Evolutionary conservation across 768 basidiomycete genomes (phyloP).

Genomic region (Calocybe indica): DNA sequence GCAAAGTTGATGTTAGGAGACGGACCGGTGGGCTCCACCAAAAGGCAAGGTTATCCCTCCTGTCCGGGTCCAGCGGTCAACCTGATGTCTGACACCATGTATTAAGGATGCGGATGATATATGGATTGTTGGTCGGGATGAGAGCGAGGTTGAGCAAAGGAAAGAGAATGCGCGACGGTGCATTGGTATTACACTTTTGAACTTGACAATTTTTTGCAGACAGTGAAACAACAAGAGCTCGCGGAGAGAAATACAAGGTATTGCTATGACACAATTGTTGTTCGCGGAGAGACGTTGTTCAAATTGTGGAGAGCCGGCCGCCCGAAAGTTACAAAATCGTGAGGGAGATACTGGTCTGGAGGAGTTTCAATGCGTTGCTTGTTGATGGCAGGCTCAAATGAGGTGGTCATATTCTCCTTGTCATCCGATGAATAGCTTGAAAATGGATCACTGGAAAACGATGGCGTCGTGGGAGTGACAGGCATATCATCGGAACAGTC

Average conservation of each 20-base stretch:
- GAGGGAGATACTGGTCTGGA: constrained; percentile 74
- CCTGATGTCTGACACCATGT: constrained; percentile 33
- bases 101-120: constrained; percentile 38
- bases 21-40: too few relatives aligned
- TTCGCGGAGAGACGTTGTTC: constrained; percentile 62
- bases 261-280: constrained; percentile 55
- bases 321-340: constrained; percentile 76
- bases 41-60: too few relatives aligned
- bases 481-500: constrained; percentile 83
- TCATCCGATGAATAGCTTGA: constrained; percentile 53
- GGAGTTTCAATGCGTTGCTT: constrained; percentile 62
- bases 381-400: constrained; percentile 69
- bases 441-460: constrained; percentile 56
- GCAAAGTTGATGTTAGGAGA: constrained; percentile 3
- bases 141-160: constrained; percentile 62
- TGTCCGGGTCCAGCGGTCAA: neutral
- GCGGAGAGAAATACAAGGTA: constrained; percentile 22
- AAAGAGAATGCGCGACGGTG: constrained; percentile 61
- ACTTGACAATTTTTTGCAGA: constrained; percentile 46
- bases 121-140: constrained; percentile 65
- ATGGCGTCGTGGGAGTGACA: constrained; percentile 71
- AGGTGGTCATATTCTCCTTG: constrained; percentile 74
- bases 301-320: constrained; percentile 74
- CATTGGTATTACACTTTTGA: constrained; percentile 80
- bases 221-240: constrained; percentile 30